Conservation (phyloP, 306 rosid species). For the Luffa acutangula region DNA sequence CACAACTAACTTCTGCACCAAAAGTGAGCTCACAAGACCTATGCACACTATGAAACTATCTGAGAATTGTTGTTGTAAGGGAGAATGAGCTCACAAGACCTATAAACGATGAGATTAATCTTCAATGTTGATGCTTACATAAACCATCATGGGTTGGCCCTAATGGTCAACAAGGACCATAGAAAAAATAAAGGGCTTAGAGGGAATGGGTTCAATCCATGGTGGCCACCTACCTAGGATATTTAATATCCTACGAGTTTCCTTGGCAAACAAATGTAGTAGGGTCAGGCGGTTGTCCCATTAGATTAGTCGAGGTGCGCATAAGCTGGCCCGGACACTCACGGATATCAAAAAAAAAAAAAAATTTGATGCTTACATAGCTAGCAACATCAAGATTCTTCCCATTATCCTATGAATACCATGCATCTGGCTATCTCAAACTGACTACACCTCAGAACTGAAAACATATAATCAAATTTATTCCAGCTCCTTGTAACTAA, state of each 20-base stretch:
- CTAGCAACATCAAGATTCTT: neutral
- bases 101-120: neutral
- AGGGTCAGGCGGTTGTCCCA: too few species aligned
- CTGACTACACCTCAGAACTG: neutral
- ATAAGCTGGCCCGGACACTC: too few species aligned
- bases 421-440: neutral
- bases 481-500: neutral
- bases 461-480: neutral
- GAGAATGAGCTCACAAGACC: neutral
- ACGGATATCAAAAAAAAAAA: too few species aligned
- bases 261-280: too few species aligned
- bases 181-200: too few species aligned
- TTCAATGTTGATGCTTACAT: neutral
- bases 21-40: neutral
- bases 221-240: too few species aligned
- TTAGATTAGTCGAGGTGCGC: too few species aligned
- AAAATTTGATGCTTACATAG: neutral
- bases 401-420: neutral
- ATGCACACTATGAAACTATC: neutral
- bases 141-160: too few species aligned
- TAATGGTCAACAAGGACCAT: too few species aligned
- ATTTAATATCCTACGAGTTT: too few species aligned
- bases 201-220: too few species aligned
- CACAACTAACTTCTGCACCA: neutral
- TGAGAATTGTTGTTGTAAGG: neutral